Percentiles rank a stretch among this genome's conserved stretches.
phyloP scores from a whole-genome alignment of 1,284 basidiomycete genomes.

The Cystobasidium pallidum region DNA sequence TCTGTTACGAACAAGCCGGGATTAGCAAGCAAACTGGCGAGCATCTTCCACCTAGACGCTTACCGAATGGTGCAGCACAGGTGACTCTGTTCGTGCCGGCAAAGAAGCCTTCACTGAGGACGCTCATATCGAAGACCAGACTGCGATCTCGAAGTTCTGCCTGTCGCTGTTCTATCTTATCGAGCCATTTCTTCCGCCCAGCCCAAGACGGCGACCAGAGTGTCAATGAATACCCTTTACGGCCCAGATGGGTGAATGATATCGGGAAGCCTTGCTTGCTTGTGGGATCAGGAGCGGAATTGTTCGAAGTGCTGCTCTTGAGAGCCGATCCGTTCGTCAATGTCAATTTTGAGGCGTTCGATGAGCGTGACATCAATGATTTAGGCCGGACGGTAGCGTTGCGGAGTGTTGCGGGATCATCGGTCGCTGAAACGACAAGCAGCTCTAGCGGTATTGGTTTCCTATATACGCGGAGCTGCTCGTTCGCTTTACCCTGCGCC shows the following conservation, averaged over 20 bases:
- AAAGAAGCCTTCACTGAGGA: slow-evolving; percentile 87
- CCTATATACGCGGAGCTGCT: slow-evolving; percentile 92
- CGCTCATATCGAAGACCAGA: slow-evolving; percentile 81
- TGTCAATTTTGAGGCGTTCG: slow-evolving; percentile 53
- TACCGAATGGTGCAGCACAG: slow-evolving; percentile 92
- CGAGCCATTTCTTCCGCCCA: slow-evolving; percentile 91
- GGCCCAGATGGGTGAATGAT: slow-evolving; percentile 89
- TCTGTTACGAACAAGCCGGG: slow-evolving; percentile 59
- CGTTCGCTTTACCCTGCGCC: slow-evolving; percentile 75
- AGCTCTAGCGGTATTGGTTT: slow-evolving; percentile 97
- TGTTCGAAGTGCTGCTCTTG: slow-evolving; percentile 40
- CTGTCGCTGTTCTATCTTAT: slow-evolving; percentile 88
- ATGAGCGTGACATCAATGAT: slow-evolving; percentile 60
- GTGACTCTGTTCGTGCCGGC: slow-evolving; percentile 79
- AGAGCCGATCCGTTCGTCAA: slow-evolving; percentile 33
- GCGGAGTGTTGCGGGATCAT: slow-evolving; percentile 61
- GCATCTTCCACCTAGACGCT: slow-evolving; percentile 56
- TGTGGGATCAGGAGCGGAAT: slow-evolving; percentile 47
- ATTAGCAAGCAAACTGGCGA: background rate
- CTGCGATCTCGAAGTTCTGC: slow-evolving; percentile 80
- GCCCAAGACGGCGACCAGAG: slow-evolving; percentile 89
- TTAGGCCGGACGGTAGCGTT: slow-evolving; percentile 57
- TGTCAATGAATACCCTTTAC: slow-evolving; percentile 88
- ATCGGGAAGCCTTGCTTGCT: slow-evolving; percentile 88
- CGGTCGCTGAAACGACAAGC: slow-evolving; percentile 78